Evolutionary conservation across 495 filamentous ascomycete genomes (phyloP).

Genomic region (Pyrenula massariospora): DNA sequence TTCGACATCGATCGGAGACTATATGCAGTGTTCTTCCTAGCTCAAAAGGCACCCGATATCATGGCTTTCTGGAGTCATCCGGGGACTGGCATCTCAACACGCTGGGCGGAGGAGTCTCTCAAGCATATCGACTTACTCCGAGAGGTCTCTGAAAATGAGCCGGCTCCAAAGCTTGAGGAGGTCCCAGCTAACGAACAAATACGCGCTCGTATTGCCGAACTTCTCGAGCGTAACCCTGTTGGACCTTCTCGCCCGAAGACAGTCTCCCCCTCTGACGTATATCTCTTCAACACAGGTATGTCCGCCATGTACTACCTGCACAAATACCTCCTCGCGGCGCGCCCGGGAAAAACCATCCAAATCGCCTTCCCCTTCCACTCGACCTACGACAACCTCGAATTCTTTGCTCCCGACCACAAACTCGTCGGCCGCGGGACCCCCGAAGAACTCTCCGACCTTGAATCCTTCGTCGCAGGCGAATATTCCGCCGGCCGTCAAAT

Average conservation of each 20-base stretch:
- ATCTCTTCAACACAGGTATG: conserved; percentile 23
- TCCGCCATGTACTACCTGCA: conserved; percentile 12
- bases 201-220: conserved; percentile 16
- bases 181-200: conserved; percentile 14
- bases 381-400: conserved; percentile 13
- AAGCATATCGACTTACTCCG: conserved; percentile 13
- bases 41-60: not conserved
- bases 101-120: conserved; percentile 23
- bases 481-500: conserved; percentile 1
- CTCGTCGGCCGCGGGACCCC: not conserved
- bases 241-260: not conserved
- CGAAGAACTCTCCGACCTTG: conserved; percentile 5
- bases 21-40: not conserved
- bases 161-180: conserved; percentile 8
- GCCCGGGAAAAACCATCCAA: conserved; percentile 8
- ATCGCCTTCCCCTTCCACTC: conserved; percentile 17
- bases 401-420: conserved; percentile 10
- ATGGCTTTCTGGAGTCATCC: conserved; percentile 20
- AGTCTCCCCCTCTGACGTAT: conserved; percentile 14
- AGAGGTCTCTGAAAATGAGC: conserved; percentile 9
- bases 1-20: not conserved
- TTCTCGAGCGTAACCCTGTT: conserved; percentile 6
- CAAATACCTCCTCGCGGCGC: conserved; percentile 7
- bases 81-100: conserved; percentile 23
- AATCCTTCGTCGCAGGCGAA: not conserved